These are phyloP conservation scores for Fusarium nygamai DNA, from an alignment of 2,329 filamentous ascomycete species.

Conservation along the genomic window DNA sequence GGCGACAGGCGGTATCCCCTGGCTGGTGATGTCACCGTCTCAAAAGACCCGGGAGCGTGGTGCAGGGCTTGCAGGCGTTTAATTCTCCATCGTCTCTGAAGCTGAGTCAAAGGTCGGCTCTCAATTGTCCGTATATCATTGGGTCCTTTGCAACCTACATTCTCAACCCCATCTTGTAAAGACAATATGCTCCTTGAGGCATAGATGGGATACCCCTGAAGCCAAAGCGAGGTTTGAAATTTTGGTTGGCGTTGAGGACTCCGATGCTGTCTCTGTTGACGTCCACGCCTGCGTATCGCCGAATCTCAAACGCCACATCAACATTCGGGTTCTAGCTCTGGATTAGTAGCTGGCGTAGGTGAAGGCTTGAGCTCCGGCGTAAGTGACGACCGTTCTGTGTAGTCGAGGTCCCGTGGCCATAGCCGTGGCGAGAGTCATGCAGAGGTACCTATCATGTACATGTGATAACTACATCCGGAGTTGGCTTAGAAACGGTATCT, in stretches of 20 bases:
- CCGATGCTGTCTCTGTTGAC: constrained; percentile 27
- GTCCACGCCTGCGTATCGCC: constrained; percentile 31
- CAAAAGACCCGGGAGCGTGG: constrained; percentile 34
- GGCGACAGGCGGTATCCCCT: constrained; percentile 28
- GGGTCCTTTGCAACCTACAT: not conserved
- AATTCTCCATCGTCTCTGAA: constrained; percentile 1
- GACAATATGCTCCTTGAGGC: not conserved
- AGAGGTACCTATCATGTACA: constrained; percentile 37
- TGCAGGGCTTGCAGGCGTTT: constrained; percentile 34
- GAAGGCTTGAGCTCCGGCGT: constrained; percentile 36
- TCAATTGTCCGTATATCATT: not conserved
- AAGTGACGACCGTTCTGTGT: constrained; percentile 15
- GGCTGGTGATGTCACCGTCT: constrained; percentile 42
- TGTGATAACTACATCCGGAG: constrained; percentile 44
- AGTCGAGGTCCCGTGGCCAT: constrained; percentile 36
- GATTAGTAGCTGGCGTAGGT: constrained; percentile 15
- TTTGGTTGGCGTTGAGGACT: constrained; percentile 24
- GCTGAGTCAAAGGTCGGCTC: not conserved
- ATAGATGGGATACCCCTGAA: constrained; percentile 1
- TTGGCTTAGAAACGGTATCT: constrained; percentile 42
- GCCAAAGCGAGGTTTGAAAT: constrained; percentile 22
- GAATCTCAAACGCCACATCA: constrained; percentile 37
- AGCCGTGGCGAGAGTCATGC: constrained; percentile 42
- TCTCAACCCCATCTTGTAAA: not conserved
- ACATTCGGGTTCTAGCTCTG: constrained; percentile 33